Conservation (phyloP, 805 yeast species). For the Priceomyces fermenticarens region DNA sequence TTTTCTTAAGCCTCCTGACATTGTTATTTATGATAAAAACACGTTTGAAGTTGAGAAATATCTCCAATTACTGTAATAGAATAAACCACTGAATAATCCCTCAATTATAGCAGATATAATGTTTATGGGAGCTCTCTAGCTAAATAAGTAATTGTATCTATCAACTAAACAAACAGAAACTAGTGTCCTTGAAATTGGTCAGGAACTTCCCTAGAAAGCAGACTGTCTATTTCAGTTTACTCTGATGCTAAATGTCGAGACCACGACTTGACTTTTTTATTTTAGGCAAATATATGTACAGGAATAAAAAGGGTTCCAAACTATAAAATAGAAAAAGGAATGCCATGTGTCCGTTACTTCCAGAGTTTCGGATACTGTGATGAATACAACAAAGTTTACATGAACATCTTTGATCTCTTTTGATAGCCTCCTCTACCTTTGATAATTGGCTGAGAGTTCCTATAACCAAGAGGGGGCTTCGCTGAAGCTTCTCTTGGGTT, state of each 20-base stretch:
- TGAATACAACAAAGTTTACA: slow-evolving; percentile 16
- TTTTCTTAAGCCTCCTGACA: slow-evolving; percentile 28
- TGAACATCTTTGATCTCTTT: slow-evolving; percentile 36
- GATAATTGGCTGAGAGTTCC: slow-evolving; percentile 26
- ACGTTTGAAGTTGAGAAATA: no score
- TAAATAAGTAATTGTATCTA: background rate
- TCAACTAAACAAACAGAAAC: background rate
- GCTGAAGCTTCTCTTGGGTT: background rate
- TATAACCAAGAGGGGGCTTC: background rate
- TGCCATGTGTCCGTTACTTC: background rate
- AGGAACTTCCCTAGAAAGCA: no score
- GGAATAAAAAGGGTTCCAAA: no score
- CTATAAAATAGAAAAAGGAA: no score
- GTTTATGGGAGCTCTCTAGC: no score
- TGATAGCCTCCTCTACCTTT: slow-evolving; percentile 46
- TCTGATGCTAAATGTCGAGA: no score
- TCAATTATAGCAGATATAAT: background rate
- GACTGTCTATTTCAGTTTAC: no score
- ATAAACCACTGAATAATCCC: background rate
- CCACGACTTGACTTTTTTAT: no score
- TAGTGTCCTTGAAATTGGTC: background rate
- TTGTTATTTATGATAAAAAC: slow-evolving; percentile 5
- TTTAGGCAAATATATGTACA: no score
- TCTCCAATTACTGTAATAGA: no score
- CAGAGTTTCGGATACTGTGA: background rate